Percentiles rank a stretch among this genome's conserved stretches.
Evolutionary conservation across 805 yeast species (phyloP).

Genomic region (Monosporozyma solicola): DNA sequence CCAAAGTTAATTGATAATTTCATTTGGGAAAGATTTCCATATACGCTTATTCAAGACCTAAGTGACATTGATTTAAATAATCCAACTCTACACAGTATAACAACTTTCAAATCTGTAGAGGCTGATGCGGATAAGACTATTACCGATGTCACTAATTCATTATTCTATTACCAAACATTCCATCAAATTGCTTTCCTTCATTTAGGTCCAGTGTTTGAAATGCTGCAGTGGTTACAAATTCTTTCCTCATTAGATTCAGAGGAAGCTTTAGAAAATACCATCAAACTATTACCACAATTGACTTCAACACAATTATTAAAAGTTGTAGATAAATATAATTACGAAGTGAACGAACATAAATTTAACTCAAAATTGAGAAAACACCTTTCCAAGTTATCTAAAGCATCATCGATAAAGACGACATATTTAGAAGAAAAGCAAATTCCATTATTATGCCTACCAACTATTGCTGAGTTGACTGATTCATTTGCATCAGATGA

Average conservation of each 20-base stretch:
- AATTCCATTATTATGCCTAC: slow-evolving; percentile 50
- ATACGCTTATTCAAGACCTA: slow-evolving; percentile 28
- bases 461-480: slow-evolving; percentile 64
- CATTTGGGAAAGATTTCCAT: slow-evolving; percentile 33
- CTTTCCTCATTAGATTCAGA: slow-evolving; percentile 62
- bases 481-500: slow-evolving; percentile 58
- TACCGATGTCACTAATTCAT: slow-evolving; percentile 32
- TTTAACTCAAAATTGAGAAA: slow-evolving; percentile 46
- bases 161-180: slow-evolving; percentile 57
- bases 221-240: slow-evolving; percentile 87
- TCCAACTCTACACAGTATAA: slow-evolving; percentile 20
- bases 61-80: slow-evolving; percentile 19
- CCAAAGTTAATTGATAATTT: slow-evolving; percentile 32
- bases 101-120: slow-evolving; percentile 18
- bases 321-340: slow-evolving; percentile 65
- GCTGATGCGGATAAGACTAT: slow-evolving; percentile 5
- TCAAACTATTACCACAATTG: slow-evolving; percentile 45
- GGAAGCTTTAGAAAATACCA: slow-evolving; percentile 49
- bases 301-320: slow-evolving; percentile 64
- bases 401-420: slow-evolving; percentile 12
- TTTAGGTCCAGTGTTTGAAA: slow-evolving; percentile 63
- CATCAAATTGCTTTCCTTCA: slow-evolving; percentile 57
- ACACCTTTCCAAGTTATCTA: slow-evolving; percentile 15
- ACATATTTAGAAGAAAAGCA: slow-evolving; percentile 43
- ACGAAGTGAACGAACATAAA: slow-evolving; percentile 73